phyloP scores from a whole-genome alignment of 2,329 filamentous ascomycete species.

The Aspergillus flavus region DNA sequence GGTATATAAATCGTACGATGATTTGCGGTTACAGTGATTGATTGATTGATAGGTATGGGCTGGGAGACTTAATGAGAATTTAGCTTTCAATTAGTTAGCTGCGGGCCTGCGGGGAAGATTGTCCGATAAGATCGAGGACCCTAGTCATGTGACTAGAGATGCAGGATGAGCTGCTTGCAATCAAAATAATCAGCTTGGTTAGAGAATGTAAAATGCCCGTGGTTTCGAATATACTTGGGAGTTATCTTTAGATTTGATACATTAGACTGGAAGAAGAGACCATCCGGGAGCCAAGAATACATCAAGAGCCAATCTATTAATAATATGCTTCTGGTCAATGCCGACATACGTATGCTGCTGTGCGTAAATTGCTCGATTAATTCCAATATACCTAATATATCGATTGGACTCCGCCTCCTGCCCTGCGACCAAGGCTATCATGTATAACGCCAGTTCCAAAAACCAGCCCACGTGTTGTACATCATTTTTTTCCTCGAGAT shows the following conservation, averaged over 20 bases:
- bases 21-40: background rate
- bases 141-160: slow-evolving; percentile 25
- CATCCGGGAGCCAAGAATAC: background rate
- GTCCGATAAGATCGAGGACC: slow-evolving; percentile 26
- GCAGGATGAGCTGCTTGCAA: no score
- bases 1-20: background rate
- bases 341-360: background rate
- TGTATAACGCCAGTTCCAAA: background rate
- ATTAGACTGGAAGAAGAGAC: background rate
- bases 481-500: background rate
- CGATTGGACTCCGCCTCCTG: background rate
- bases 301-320: background rate
- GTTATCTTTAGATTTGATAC: background rate
- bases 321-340: background rate
- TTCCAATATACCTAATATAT: background rate
- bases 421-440: background rate
- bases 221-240: background rate
- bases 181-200: no score
- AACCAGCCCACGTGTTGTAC: background rate
- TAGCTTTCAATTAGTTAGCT: background rate
- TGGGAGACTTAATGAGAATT: background rate
- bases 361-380: background rate
- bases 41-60: no score
- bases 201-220: background rate
- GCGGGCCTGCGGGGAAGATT: slow-evolving; percentile 11